Percentiles rank a stretch among this genome's conserved stretches.
These are phyloP conservation scores for Aureobasidium sp. DNA, from an alignment of 2,329 filamentous ascomycete species.

Conservation along the genomic window DNA sequence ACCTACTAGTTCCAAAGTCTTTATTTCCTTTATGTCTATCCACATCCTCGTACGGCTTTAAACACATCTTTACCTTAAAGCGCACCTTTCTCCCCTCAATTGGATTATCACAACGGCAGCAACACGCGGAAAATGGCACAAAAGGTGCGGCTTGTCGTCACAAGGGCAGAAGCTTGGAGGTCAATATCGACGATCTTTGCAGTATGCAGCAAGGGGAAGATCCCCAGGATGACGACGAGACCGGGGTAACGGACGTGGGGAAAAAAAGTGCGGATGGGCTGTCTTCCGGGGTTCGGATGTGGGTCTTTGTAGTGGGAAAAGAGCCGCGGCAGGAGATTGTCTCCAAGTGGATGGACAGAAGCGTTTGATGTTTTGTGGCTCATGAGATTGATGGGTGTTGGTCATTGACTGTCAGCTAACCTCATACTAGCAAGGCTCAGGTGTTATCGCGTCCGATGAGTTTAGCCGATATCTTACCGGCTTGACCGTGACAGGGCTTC, in stretches of 20 bases:
- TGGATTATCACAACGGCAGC: background rate
- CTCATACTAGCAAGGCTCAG: too few species aligned
- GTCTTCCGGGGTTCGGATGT: background rate
- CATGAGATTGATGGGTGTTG: too few species aligned
- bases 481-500: too few species aligned
- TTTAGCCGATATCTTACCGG: too few species aligned
- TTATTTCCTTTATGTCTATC: background rate
- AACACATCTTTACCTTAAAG: background rate
- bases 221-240: background rate
- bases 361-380: too few species aligned
- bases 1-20: constrained; percentile 4
- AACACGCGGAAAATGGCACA: background rate
- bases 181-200: background rate
- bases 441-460: too few species aligned
- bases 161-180: background rate
- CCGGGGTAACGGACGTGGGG: background rate
- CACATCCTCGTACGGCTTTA: background rate
- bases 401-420: too few species aligned
- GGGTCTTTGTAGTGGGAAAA: background rate
- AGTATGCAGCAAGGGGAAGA: background rate
- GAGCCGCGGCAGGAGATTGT: background rate
- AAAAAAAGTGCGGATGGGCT: background rate
- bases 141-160: background rate
- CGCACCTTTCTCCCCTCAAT: background rate
- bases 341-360: too few species aligned